phyloP scores from a whole-genome alignment of 2,329 filamentous ascomycete genomes.

The Nemania abortiva region DNA sequence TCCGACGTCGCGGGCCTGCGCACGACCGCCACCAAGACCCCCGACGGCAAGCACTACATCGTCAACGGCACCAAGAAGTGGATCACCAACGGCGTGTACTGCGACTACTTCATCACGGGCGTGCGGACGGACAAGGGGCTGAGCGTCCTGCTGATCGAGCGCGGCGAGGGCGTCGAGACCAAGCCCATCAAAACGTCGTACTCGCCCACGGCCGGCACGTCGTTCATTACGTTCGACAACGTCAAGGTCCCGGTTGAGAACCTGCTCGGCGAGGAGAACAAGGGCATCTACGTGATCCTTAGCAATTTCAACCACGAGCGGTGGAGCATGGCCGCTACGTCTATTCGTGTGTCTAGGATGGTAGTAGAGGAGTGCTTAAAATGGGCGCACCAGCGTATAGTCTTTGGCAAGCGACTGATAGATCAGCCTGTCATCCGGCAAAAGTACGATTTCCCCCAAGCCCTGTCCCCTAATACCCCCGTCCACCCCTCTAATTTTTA shows the following conservation, averaged over 20 bases:
- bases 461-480: neutral
- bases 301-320: slow-evolving; percentile 92
- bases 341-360: slow-evolving; percentile 73
- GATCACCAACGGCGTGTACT: slow-evolving; percentile 86
- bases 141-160: slow-evolving; percentile 79
- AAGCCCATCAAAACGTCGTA: slow-evolving; percentile 85
- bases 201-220: slow-evolving; percentile 81
- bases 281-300: slow-evolving; percentile 86
- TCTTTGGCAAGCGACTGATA: slow-evolving; percentile 85
- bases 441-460: slow-evolving; percentile 65
- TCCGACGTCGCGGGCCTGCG: slow-evolving; percentile 83
- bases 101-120: slow-evolving; percentile 85
- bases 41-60: slow-evolving; percentile 79
- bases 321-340: slow-evolving; percentile 78
- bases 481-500: neutral
- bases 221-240: slow-evolving; percentile 85
- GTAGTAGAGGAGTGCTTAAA: slow-evolving; percentile 88
- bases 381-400: slow-evolving; percentile 87
- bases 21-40: slow-evolving; percentile 81
- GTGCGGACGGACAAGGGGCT: slow-evolving; percentile 84
- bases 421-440: slow-evolving; percentile 85
- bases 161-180: slow-evolving; percentile 80
- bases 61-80: slow-evolving; percentile 84
- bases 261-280: slow-evolving; percentile 83
- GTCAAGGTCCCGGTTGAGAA: slow-evolving; percentile 86